A percentile compares a stretch with the other conserved stretches of the same genome.
phyloP scores from a whole-genome alignment of 2,329 filamentous ascomycete genomes.

The Colletotrichum noveboracense region DNA sequence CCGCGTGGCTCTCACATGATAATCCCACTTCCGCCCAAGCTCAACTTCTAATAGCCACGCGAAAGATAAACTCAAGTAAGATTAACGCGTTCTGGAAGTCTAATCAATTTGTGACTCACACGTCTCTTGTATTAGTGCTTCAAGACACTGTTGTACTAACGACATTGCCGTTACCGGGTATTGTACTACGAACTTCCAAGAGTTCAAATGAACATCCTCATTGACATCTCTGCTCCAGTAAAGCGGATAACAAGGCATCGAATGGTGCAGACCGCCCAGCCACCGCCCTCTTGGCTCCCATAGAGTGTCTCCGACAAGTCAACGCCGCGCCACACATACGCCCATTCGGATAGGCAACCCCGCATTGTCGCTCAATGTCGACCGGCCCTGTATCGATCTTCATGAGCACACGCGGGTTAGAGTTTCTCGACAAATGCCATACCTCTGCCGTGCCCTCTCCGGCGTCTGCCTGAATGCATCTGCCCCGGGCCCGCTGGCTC shows the following conservation, averaged over 20 bases:
- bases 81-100: background rate
- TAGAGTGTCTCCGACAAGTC: slow-evolving; percentile 7
- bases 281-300: slow-evolving; percentile 10
- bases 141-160: background rate
- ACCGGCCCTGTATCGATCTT: background rate
- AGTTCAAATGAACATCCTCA: background rate
- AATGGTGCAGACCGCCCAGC: slow-evolving; percentile 18
- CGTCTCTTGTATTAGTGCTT: background rate
- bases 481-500: background rate
- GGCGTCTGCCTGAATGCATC: background rate
- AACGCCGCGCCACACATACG: background rate
- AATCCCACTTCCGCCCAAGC: background rate
- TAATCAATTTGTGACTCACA: background rate
- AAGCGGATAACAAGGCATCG: background rate
- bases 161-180: background rate
- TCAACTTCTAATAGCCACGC: background rate
- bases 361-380: slow-evolving; percentile 15
- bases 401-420: background rate
- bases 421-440: background rate
- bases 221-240: background rate
- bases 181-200: background rate
- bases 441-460: background rate
- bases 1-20: background rate
- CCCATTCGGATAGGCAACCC: background rate
- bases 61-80: background rate